Evolutionary conservation across 208 protist species (phyloP).

Genomic region (Chromosphaera perkinsii): DNA sequence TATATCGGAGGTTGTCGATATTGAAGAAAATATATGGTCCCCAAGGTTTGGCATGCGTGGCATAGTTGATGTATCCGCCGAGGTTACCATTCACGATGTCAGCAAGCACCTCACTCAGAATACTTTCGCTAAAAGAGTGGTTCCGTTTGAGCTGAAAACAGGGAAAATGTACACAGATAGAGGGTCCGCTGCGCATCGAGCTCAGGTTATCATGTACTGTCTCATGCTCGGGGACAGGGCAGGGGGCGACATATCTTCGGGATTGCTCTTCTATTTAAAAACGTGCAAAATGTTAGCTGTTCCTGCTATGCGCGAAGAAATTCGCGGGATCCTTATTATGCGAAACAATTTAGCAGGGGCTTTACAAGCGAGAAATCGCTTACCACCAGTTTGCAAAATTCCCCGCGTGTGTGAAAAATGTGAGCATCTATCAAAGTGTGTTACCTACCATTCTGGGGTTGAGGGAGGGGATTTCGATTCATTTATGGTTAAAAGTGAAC

Average conservation of each 20-base stretch:
- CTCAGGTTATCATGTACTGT: slow-evolving; percentile 37
- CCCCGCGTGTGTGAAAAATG: too few species aligned
- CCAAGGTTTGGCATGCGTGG: slow-evolving; percentile 35
- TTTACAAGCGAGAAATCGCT: too few species aligned
- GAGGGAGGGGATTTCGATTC: too few species aligned
- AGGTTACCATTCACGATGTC: not conserved
- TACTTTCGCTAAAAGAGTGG: not conserved
- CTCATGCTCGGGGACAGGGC: slow-evolving; percentile 31
- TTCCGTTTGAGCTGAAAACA: slow-evolving; percentile 42
- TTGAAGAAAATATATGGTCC: slow-evolving; percentile 41
- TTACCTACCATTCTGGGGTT: too few species aligned
- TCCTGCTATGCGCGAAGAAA: slow-evolving; percentile 4
- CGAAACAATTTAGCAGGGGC: slow-evolving; percentile 28
- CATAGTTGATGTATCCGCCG: slow-evolving; percentile 29
- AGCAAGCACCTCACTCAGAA: not conserved
- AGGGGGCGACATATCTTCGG: not conserved
- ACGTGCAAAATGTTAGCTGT: slow-evolving; percentile 12
- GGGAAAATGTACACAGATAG: not conserved
- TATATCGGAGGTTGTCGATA: slow-evolving; percentile 14
- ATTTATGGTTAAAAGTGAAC: too few species aligned
- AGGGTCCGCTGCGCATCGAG: slow-evolving; percentile 5
- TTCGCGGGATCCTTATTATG: slow-evolving; percentile 14
- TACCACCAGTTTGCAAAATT: too few species aligned
- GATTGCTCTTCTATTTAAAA: slow-evolving; percentile 34
- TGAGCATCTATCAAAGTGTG: too few species aligned